phyloP scores from a whole-genome alignment of 148 eudicot genomes.

The Talinum fruticosum region DNA sequence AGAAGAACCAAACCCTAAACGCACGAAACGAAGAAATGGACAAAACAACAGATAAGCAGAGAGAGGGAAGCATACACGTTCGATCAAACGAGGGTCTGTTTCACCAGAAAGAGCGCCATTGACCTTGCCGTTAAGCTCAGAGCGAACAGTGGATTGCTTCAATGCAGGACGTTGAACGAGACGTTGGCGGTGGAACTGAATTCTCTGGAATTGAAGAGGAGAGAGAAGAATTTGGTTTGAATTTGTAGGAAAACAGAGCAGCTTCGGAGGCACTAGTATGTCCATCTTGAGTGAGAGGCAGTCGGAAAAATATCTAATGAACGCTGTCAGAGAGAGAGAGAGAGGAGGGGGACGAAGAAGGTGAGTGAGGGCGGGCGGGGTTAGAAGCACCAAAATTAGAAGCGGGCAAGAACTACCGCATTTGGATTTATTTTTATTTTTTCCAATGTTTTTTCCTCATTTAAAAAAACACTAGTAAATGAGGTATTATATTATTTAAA shows the following conservation, averaged over 20 bases:
- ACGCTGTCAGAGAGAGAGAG: background rate
- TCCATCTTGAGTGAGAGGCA: background rate
- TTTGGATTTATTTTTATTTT: too few species aligned
- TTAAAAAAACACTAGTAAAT: too few species aligned
- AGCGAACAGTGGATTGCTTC: constrained; percentile 37
- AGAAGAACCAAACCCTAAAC: background rate
- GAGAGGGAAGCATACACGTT: constrained; percentile 48
- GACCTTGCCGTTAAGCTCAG: constrained; percentile 59
- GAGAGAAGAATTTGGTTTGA: constrained; percentile 4
- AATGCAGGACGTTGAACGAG: constrained; percentile 5
- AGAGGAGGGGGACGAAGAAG: background rate
- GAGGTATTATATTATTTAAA: too few species aligned
- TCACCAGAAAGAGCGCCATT: constrained; percentile 74
- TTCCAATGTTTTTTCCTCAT: too few species aligned
- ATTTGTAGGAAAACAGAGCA: constrained; percentile 1
- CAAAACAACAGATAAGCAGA: background rate
- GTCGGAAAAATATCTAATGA: background rate
- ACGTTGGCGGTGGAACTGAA: constrained; percentile 1
- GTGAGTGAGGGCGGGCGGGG: background rate
- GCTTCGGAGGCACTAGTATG: background rate
- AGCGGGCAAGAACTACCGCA: background rate
- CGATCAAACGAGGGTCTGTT: constrained; percentile 66
- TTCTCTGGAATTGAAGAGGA: background rate
- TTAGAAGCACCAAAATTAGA: background rate
- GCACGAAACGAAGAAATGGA: background rate